Evolutionary conservation across 2,329 filamentous ascomycete genomes (phyloP).

Genomic region (Fusarium sp.): DNA sequence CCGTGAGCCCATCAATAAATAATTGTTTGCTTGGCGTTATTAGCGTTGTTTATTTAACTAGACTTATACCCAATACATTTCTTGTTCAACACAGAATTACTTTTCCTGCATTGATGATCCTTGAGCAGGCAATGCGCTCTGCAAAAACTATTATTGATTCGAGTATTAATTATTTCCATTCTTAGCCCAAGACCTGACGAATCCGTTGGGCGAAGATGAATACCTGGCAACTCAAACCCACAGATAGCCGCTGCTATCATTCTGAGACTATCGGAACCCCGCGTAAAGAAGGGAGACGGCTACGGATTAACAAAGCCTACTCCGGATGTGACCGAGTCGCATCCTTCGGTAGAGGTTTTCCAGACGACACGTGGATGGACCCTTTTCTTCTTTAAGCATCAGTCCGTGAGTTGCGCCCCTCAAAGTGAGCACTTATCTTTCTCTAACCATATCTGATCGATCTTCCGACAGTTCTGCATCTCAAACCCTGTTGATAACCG

Average conservation of each 20-base stretch:
- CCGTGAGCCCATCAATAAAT: slow-evolving; percentile 54
- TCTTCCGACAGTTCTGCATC: background rate
- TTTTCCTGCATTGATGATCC: background rate
- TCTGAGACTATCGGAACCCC: too few species aligned
- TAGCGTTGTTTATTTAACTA: slow-evolving; percentile 11
- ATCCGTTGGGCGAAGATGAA: too few species aligned
- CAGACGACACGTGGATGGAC: background rate
- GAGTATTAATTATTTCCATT: too few species aligned
- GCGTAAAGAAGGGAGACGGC: too few species aligned
- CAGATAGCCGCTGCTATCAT: too few species aligned
- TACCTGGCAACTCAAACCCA: too few species aligned
- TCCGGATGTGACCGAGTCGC: background rate
- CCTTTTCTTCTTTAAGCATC: rapidly evolving
- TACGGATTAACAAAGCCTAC: too few species aligned
- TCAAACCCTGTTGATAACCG: background rate
- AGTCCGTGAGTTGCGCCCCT: background rate
- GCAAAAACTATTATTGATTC: too few species aligned
- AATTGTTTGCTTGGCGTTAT: slow-evolving; percentile 2
- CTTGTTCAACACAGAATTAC: slow-evolving; percentile 11
- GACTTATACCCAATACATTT: slow-evolving; percentile 28
- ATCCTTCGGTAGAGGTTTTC: background rate
- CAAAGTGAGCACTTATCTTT: background rate
- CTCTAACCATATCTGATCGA: background rate
- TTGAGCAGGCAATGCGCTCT: too few species aligned
- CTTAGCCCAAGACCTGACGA: too few species aligned